phyloP scores from a whole-genome alignment of 345 rosid species.

The Gossypium rotundifolium region DNA sequence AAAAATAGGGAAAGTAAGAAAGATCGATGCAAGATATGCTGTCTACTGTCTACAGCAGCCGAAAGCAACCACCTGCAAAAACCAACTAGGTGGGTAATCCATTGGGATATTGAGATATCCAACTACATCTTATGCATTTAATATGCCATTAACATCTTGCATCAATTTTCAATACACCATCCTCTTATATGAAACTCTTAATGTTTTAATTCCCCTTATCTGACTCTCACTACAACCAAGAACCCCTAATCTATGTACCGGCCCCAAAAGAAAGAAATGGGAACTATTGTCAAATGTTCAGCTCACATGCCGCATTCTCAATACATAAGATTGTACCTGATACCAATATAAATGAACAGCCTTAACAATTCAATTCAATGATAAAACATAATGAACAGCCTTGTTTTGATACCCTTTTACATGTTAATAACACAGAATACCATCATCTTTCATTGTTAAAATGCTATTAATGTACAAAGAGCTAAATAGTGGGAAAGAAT shows the following conservation, averaged over 20 bases:
- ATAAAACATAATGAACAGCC: too few species aligned
- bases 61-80: too few species aligned
- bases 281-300: not conserved
- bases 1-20: too few species aligned
- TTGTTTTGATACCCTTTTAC: too few species aligned
- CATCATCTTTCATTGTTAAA: too few species aligned
- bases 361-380: not conserved
- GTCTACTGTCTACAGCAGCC: too few species aligned
- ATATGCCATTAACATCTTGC: too few species aligned
- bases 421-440: not conserved
- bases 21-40: too few species aligned
- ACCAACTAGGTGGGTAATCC: too few species aligned
- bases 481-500: not conserved
- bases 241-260: not conserved
- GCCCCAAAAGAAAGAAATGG: not conserved
- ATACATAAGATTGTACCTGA: not conserved
- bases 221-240: not conserved
- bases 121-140: not conserved
- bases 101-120: not conserved
- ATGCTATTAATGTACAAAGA: not conserved
- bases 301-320: not conserved
- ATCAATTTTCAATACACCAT: too few species aligned
- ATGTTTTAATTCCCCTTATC: not conserved
- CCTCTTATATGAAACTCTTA: not conserved
- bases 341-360: not conserved